These are phyloP conservation scores for Adansonia madagascariensis DNA, from an alignment of 441 rosid genomes.

Conservation along the genomic window DNA sequence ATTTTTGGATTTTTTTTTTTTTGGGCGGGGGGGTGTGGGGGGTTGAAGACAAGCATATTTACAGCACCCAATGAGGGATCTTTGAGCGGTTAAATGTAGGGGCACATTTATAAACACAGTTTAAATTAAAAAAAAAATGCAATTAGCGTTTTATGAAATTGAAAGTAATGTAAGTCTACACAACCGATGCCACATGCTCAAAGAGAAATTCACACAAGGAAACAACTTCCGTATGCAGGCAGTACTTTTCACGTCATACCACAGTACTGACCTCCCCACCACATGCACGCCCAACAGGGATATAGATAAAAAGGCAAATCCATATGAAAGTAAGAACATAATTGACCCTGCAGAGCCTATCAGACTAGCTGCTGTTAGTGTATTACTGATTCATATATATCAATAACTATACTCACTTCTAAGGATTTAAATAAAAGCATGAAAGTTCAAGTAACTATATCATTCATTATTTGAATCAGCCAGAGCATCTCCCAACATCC, in stretches of 20 bases:
- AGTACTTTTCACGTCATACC: not conserved
- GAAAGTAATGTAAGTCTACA: not conserved
- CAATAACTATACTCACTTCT: not conserved
- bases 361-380: slow-evolving; percentile 7
- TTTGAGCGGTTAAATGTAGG: not conserved
- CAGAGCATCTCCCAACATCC: not conserved
- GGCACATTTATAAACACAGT: not conserved
- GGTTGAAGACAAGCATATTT: not conserved
- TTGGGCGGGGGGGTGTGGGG: not conserved
- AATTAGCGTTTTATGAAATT: not conserved
- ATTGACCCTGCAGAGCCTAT: not conserved
- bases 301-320: not conserved
- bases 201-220: not conserved
- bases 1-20: not conserved
- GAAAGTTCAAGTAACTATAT: slow-evolving; percentile 15
- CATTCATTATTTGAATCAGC: slow-evolving; percentile 6
- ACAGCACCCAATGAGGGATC: not conserved
- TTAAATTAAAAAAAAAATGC: too few species aligned
- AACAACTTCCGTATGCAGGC: not conserved
- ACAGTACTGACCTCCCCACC: not conserved
- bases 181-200: not conserved
- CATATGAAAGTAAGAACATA: slow-evolving; percentile 7
- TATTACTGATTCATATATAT: not conserved
- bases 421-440: not conserved
- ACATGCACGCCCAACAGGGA: not conserved